These are phyloP conservation scores for Trichomonascaceae sp. DNA, from an alignment of 1,139 yeast genomes.

Conservation along the genomic window DNA sequence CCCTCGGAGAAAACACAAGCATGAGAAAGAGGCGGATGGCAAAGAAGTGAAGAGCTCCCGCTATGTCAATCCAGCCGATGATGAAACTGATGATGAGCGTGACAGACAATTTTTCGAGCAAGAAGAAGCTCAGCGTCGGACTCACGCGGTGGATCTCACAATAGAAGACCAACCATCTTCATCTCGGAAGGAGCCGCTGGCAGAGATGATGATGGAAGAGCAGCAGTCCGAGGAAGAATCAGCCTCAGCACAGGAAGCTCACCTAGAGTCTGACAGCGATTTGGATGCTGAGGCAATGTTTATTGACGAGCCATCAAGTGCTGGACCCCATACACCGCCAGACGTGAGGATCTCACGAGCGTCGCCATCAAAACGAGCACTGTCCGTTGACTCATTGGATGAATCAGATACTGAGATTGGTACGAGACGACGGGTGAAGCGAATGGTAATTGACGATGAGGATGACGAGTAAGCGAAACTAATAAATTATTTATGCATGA, in stretches of 20 bases:
- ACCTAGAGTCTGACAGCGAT: constrained; percentile 1
- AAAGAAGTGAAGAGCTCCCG: constrained; percentile 33
- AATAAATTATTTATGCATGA: constrained; percentile 2
- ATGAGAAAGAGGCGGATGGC: constrained; percentile 5
- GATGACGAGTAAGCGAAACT: constrained; percentile 8
- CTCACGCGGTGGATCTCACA: too few relatives aligned
- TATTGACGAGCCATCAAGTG: too few relatives aligned
- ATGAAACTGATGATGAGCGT: constrained; percentile 49
- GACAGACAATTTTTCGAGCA: constrained; percentile 45
- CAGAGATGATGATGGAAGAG: constrained; percentile 1
- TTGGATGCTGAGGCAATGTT: too few relatives aligned
- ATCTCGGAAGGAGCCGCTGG: not conserved
- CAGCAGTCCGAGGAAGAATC: not conserved
- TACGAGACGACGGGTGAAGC: constrained; percentile 2
- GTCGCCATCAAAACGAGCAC: too few relatives aligned
- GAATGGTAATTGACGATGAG: constrained; percentile 9
- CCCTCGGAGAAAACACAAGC: constrained; percentile 5
- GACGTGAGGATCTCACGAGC: too few relatives aligned
- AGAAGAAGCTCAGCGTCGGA: constrained; percentile 37
- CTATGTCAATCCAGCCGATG: constrained; percentile 51
- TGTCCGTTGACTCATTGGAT: too few relatives aligned
- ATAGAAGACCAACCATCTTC: too few relatives aligned
- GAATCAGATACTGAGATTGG: too few relatives aligned
- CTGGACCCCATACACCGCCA: too few relatives aligned
- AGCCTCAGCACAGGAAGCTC: constrained; percentile 1